These are phyloP conservation scores for Eucalyptus melliodora DNA, from an alignment of 345 rosid genomes.

Conservation along the genomic window DNA sequence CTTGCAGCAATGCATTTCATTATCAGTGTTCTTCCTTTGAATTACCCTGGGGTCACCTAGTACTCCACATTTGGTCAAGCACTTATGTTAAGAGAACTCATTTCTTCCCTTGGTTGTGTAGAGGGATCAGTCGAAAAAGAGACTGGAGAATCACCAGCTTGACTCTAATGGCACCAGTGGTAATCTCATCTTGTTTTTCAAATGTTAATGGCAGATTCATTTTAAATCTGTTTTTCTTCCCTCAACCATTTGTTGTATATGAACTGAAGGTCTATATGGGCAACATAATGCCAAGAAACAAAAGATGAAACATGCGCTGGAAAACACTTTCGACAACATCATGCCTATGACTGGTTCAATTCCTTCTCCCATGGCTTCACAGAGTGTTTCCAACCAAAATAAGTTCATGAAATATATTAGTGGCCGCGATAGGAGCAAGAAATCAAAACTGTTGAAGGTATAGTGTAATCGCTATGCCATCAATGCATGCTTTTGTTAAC, in stretches of 20 bases:
- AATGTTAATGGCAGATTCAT: background rate
- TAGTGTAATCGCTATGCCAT: background rate
- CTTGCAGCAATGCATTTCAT: background rate
- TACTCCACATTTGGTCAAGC: background rate
- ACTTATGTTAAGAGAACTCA: background rate
- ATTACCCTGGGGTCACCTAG: background rate
- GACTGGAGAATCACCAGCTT: slow-evolving; percentile 57
- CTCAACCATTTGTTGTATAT: slow-evolving; percentile 2
- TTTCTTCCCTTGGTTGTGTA: slow-evolving; percentile 16
- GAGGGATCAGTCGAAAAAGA: slow-evolving; percentile 73
- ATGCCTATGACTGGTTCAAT: slow-evolving; percentile 42
- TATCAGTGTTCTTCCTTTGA: background rate
- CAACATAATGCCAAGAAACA: slow-evolving; percentile 68
- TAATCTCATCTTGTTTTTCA: slow-evolving; percentile 7
- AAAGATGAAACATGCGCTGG: slow-evolving; percentile 60
- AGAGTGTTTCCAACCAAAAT: slow-evolving; percentile 81
- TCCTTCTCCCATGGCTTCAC: slow-evolving; percentile 86
- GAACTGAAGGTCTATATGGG: slow-evolving; percentile 52
- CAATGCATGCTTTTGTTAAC: background rate
- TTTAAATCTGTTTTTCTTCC: background rate
- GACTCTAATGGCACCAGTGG: slow-evolving; percentile 70
- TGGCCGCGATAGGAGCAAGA: slow-evolving; percentile 69
- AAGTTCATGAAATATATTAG: slow-evolving; percentile 59
- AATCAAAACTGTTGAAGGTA: slow-evolving; percentile 78
- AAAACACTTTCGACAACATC: slow-evolving; percentile 49